phyloP scores from a whole-genome alignment of 2,329 filamentous ascomycete genomes.

The Scedosporium minutisporum region DNA sequence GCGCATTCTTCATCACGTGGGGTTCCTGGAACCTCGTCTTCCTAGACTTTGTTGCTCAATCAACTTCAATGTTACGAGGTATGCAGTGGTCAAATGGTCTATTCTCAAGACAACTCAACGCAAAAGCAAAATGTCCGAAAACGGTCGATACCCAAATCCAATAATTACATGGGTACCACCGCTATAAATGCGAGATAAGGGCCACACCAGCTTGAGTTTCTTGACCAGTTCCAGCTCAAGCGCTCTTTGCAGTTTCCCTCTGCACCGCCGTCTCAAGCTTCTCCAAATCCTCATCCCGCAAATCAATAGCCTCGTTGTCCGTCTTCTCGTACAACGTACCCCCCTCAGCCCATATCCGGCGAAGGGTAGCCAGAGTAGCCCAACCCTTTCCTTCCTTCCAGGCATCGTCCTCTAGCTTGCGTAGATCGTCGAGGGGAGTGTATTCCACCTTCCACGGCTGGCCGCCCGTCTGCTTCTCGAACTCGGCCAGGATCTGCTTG shows the following conservation, averaged over 20 bases:
- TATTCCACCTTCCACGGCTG: conserved; percentile 43
- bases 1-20: too few relatives aligned
- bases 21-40: too few relatives aligned
- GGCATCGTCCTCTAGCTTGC: conserved; percentile 45
- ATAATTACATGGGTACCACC: too few relatives aligned
- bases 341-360: conserved; percentile 64
- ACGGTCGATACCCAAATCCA: too few relatives aligned
- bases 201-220: too few relatives aligned
- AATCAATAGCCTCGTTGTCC: conserved; percentile 52
- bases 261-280: conserved; percentile 28
- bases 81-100: too few relatives aligned
- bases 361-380: conserved; percentile 49
- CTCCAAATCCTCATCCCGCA: conserved; percentile 38
- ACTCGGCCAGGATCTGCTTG: conserved; percentile 53
- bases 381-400: conserved; percentile 43
- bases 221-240: neutral
- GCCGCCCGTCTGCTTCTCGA: conserved; percentile 53
- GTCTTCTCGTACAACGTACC: conserved; percentile 60
- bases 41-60: too few relatives aligned
- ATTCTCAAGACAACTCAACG: too few relatives aligned
- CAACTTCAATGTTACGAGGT: too few relatives aligned
- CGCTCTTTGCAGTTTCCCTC: neutral
- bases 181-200: too few relatives aligned
- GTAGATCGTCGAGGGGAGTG: conserved; percentile 43
- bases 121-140: too few relatives aligned